Evolutionary conservation across 164 flowering plant genomes (phyloP), one percentile per base, ranked within the genome.

Genomic region (Stephania cephalantha): DNA sequence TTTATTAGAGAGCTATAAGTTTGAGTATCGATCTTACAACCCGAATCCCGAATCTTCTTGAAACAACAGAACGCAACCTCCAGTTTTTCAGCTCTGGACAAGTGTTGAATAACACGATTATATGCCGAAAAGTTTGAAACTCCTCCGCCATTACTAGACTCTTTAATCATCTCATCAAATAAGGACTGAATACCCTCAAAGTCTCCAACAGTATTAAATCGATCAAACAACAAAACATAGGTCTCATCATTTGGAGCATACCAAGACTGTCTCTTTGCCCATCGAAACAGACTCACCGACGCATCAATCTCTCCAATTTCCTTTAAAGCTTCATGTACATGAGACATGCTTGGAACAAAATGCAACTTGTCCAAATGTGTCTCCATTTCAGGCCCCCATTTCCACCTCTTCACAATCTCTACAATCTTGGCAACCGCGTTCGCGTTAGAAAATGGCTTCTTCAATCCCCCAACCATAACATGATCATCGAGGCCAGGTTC

Each of bases 361-460:
- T 90, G 97, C 44, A 95, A 88, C 53, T 83, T 90, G 78, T 91
- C 98, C 86, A 95, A 86, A 61, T 88, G 99, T 73, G 86, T 83
- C 78, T 95, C 99, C 86, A 95, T 79, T 42, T 95, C 96, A n/a
- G 98, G 99, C 4, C 98, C 98, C 99, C 99, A 95, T 83, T 84
- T 90, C 99, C 99, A 95, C 79, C 99, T 88, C 74, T 85, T 89
- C 42, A 90, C 93, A 58, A 89, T 83, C 86, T 93, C 99, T 6
- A 93, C 90, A 22, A 95, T 86, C 79, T 93, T 95, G 0, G 90
- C 88, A 55, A 95, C 94, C 1, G 91, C 95, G 1, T 85, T 77
- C 46, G 86, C 89, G 82, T 91, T 89, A 74, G 82, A 71, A 68
- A 91, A 81, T 1, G 97, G 91, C 84, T 90, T 90, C 84, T 86